phyloP scores from a whole-genome alignment of 768 basidiomycete genomes.

The Suillus occidentalis region DNA sequence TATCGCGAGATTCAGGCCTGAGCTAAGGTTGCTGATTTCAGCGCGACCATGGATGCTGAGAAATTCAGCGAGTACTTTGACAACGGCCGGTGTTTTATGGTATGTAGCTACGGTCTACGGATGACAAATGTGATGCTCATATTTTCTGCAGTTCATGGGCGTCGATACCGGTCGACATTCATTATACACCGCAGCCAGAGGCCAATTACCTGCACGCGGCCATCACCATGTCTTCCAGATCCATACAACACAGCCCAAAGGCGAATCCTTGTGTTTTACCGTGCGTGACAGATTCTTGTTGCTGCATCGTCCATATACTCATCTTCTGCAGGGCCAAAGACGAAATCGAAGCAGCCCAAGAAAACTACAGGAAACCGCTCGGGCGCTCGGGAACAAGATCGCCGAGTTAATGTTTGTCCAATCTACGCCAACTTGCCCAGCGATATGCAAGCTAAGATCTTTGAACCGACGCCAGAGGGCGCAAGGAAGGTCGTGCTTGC shows the following conservation, averaged over 20 bases:
- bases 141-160: slow-evolving; percentile 76
- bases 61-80: slow-evolving; percentile 99
- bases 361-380: slow-evolving; percentile 95
- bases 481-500: slow-evolving; percentile 97
- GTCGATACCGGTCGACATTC: slow-evolving; percentile 96
- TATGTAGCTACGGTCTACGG: slow-evolving; percentile 35
- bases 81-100: slow-evolving; percentile 90
- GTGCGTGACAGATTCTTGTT: slow-evolving; percentile 41
- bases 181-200: slow-evolving; percentile 98
- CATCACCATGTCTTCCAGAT: slow-evolving; percentile 98
- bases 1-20: slow-evolving; percentile 94
- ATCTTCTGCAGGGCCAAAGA: slow-evolving; percentile 77
- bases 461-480: slow-evolving; percentile 96
- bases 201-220: slow-evolving; percentile 99
- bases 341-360: slow-evolving; percentile 96
- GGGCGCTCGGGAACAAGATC: slow-evolving; percentile 94
- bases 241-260: slow-evolving; percentile 96
- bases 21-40: slow-evolving; percentile 90
- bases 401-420: slow-evolving; percentile 93
- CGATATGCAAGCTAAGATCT: slow-evolving; percentile 99
- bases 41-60: slow-evolving; percentile 96
- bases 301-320: neutral
- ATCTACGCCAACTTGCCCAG: slow-evolving; percentile 99
- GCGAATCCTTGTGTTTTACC: slow-evolving; percentile 98
- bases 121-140: slow-evolving; percentile 9